phyloP scores from a whole-genome alignment of 2,329 filamentous ascomycete genomes.

The Scedosporium dehoogii region DNA sequence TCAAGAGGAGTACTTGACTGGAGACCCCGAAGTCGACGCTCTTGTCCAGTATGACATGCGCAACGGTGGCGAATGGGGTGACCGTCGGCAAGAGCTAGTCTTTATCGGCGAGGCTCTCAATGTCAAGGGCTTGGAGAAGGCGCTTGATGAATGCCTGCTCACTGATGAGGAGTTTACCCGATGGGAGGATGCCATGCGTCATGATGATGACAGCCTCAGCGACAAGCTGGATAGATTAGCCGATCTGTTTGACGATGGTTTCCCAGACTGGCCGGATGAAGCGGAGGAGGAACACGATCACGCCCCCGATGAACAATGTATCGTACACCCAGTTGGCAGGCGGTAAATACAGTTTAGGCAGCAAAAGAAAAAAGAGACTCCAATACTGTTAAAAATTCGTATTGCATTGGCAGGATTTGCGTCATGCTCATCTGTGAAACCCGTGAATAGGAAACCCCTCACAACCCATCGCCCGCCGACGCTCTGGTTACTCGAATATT shows the following conservation, averaged over 20 bases:
- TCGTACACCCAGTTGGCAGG: too few relatives aligned
- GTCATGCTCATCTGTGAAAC: too few relatives aligned
- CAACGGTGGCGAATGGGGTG: constrained; percentile 54
- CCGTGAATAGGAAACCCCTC: too few relatives aligned
- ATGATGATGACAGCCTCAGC: constrained; percentile 20
- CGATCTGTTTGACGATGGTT: constrained; percentile 48
- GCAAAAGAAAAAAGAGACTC: too few relatives aligned
- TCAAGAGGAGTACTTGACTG: constrained; percentile 37
- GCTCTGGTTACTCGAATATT: too few relatives aligned
- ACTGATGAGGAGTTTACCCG: constrained; percentile 45
- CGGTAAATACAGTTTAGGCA: too few relatives aligned
- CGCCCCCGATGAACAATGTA: not conserved
- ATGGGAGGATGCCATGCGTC: constrained; percentile 43
- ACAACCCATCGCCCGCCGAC: too few relatives aligned
- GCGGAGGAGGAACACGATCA: constrained; percentile 24
- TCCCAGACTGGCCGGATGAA: constrained; percentile 43
- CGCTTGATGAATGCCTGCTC: constrained; percentile 52
- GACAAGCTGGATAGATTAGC: constrained; percentile 35
- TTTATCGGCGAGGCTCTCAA: constrained; percentile 62
- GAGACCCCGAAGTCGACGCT: constrained; percentile 35
- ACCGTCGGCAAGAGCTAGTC: constrained; percentile 61
- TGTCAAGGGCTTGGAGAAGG: constrained; percentile 33
- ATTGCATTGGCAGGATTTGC: too few relatives aligned
- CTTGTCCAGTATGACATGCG: constrained; percentile 39
- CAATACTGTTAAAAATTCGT: too few relatives aligned